Evolutionary conservation across 768 basidiomycete species (phyloP), one percentile per base, ranked within the genome.

Genomic region (Aureoboletus auriporus): DNA sequence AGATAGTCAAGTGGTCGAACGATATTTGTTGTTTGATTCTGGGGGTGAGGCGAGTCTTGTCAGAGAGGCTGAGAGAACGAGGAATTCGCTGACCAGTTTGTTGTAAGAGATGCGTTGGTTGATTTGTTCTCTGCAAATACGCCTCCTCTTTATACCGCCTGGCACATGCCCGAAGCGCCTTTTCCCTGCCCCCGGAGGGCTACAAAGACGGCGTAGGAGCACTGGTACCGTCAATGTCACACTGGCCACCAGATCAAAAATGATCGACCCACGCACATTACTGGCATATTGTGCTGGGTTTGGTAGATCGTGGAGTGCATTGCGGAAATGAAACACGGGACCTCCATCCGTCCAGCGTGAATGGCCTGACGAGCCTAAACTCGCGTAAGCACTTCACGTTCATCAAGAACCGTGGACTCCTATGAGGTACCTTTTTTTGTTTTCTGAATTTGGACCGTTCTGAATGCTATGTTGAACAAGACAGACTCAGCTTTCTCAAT

Each of bases 101-200:
- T 28, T 29, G 17, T n/a, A 13, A 33, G 37, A n/a, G 49, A 33
- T 36, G 27, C 23, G 39, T 49, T 42, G 30, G 27, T 44, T 29
- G 47, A 20, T 14, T 51, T 36, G 41, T 20, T 14, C 9, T n/a
- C 17, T n/a, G n/a, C 28, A 23, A 16, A 42, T 1, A 14, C 17
- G 2, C 2, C 0, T 11, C 13, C 29, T 20, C 37, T 58, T 64
- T 62, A 62, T 62, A 61, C 17, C 1, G 13, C 46, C 33, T 12
- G 27, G 27, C 28, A 35, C n/a, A 14, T 7, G 34, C 12, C 34
- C 0, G 9, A 34, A 23, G 20, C 20, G 20, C 20, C 20, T 23
- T 23, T 23, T 23, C 20, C 20, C 20, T 23, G 20, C 20, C 20
- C 20, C 20, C 4, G 20, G 20, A 23, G 20, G 20, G 20, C 2